phyloP scores from a whole-genome alignment of 1,139 yeast genomes.

The Hemisphaericaspora xylofermentans region DNA sequence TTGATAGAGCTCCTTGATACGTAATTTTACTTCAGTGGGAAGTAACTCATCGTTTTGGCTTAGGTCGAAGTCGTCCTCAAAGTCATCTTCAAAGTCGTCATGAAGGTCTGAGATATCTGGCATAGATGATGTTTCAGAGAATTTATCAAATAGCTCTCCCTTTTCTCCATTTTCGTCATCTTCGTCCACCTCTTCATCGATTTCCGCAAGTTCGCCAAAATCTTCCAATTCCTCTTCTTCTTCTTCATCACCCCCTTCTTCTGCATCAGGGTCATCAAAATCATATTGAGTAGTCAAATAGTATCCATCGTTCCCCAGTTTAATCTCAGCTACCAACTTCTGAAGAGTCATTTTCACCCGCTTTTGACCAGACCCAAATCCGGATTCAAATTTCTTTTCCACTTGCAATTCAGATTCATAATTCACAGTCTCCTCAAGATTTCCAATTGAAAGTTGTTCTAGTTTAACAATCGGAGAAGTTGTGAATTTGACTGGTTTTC shows the following conservation, averaged over 20 bases:
- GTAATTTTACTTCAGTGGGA: constrained; percentile 23
- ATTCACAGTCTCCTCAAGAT: constrained; percentile 32
- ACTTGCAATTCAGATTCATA: constrained; percentile 45
- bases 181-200: constrained; percentile 17
- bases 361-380: constrained; percentile 63
- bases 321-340: constrained; percentile 44
- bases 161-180: constrained; percentile 14
- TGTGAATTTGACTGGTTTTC: constrained; percentile 41
- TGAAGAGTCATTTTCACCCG: constrained; percentile 49
- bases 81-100: constrained; percentile 52
- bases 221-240: constrained; percentile 13
- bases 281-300: constrained; percentile 71
- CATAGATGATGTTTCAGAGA: constrained; percentile 24
- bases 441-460: constrained; percentile 31
- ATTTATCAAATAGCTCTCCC: constrained; percentile 12
- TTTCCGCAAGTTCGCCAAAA: constrained; percentile 15
- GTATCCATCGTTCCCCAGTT: constrained; percentile 35
- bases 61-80: constrained; percentile 19
- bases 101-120: constrained; percentile 45
- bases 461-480: constrained; percentile 22
- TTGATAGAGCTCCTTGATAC: constrained; percentile 52
- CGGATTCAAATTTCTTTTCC: constrained; percentile 55
- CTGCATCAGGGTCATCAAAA: constrained; percentile 22
- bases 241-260: constrained; percentile 16
- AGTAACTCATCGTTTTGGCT: neutral